Percentiles rank a stretch among this genome's conserved stretches.
These are phyloP conservation scores for Beauveria medogensis DNA, from an alignment of 2,329 filamentous ascomycete species.

Conservation along the genomic window DNA sequence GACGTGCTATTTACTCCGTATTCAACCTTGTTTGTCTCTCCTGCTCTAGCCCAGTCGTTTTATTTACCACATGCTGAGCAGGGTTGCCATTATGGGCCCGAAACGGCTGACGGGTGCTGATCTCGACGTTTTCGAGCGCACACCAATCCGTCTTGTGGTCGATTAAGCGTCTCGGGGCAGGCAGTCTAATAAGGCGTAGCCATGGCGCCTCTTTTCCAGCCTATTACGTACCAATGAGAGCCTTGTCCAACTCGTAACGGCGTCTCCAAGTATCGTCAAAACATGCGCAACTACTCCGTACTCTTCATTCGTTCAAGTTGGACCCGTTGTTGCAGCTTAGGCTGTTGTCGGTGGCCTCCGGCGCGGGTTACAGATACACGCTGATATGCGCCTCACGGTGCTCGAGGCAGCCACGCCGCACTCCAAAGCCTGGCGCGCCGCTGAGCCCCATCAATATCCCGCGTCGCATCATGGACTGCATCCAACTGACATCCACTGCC, in stretches of 20 bases:
- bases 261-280: neutral
- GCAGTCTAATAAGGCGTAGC: neutral
- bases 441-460: neutral
- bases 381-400: neutral
- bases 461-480: neutral
- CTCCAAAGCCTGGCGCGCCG: neutral
- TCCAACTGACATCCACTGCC: neutral
- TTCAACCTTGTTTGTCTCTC: neutral
- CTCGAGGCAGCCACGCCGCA: neutral
- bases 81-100: neutral
- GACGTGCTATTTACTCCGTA: no score
- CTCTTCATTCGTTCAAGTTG: neutral
- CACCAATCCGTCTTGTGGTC: neutral
- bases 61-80: neutral
- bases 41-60: no score
- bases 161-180: neutral
- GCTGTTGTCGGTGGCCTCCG: no score
- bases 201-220: neutral
- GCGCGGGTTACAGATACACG: neutral
- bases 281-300: neutral
- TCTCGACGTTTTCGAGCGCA: neutral
- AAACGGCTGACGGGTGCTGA: constrained; percentile 3
- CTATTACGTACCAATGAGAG: neutral
- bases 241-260: no score
- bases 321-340: no score